These are phyloP conservation scores for Amaranthus cruentus DNA, from an alignment of 148 eudicot species.

Conservation along the genomic window DNA sequence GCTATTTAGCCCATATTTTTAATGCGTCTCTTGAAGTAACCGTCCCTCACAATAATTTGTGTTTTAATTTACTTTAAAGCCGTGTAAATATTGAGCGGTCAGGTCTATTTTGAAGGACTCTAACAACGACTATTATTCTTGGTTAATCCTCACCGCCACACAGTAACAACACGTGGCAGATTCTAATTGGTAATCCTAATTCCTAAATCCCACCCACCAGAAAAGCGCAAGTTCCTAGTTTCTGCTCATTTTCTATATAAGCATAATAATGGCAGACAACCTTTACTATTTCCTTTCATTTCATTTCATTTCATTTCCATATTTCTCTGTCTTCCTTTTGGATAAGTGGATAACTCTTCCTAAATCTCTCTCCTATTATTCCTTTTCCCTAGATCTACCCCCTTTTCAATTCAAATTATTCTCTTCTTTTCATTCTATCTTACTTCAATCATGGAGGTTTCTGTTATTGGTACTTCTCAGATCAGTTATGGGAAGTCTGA, in stretches of 20 bases:
- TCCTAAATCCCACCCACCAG: background rate
- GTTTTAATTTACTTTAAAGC: too few relatives aligned
- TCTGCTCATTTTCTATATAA: too few relatives aligned
- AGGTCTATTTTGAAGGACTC: too few relatives aligned
- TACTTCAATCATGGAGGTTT: slow-evolving; percentile 6
- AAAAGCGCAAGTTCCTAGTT: background rate
- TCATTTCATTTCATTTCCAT: background rate
- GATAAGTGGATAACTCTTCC: background rate
- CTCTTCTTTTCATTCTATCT: background rate
- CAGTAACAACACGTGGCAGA: background rate
- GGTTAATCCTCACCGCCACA: background rate
- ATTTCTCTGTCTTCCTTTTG: background rate
- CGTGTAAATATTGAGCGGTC: too few relatives aligned
- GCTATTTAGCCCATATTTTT: too few relatives aligned
- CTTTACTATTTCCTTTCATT: too few relatives aligned
- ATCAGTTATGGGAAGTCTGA: background rate
- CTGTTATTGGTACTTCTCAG: slow-evolving; percentile 18
- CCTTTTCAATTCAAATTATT: background rate
- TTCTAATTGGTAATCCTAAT: background rate
- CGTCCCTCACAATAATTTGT: too few relatives aligned
- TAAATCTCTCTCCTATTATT: background rate
- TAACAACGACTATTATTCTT: background rate
- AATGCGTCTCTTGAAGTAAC: too few relatives aligned
- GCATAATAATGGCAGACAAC: too few relatives aligned
- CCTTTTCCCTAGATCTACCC: background rate